Percentiles rank a stretch among this genome's conserved stretches.
These are phyloP conservation scores for Cryptococcus sp. DNA, from an alignment of 1,284 basidiomycete species.

Conservation along the genomic window DNA sequence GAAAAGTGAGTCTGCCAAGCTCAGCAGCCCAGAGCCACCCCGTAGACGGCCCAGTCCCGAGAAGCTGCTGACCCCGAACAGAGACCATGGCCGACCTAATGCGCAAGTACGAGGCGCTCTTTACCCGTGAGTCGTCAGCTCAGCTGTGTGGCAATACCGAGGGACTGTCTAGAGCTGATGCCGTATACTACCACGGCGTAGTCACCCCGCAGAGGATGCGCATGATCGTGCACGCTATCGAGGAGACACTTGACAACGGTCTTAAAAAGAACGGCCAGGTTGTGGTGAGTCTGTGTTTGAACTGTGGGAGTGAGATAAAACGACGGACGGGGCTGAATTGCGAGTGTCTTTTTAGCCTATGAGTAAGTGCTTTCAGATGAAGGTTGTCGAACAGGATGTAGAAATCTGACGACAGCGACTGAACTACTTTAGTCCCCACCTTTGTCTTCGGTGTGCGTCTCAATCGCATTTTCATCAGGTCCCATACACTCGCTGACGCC, in stretches of 20 bases:
- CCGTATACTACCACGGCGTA: slow-evolving; percentile 52
- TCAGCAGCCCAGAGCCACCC: neutral
- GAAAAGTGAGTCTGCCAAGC: slow-evolving; percentile 36
- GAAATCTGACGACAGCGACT: neutral
- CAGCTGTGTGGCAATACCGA: too few species aligned
- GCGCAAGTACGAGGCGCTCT: slow-evolving; percentile 79
- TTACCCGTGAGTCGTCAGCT: slow-evolving; percentile 52
- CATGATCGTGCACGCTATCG: slow-evolving; percentile 95
- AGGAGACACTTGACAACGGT: slow-evolving; percentile 84
- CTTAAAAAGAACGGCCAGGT: slow-evolving; percentile 77
- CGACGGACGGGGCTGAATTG: neutral
- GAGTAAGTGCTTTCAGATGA: slow-evolving; percentile 31
- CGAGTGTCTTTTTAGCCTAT: slow-evolving; percentile 38
- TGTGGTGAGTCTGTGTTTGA: slow-evolving; percentile 67
- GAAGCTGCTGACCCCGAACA: slow-evolving; percentile 16
- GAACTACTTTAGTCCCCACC: slow-evolving; percentile 71
- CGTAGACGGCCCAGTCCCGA: slow-evolving; percentile 9
- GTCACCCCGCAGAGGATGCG: slow-evolving; percentile 91
- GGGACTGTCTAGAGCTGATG: slow-evolving; percentile 4
- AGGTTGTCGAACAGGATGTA: too few species aligned
- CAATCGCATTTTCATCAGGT: neutral
- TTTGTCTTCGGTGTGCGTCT: slow-evolving; percentile 75
- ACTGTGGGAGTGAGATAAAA: neutral
- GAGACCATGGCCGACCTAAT: slow-evolving; percentile 77
- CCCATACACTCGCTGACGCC: neutral